A percentile compares a stretch with the other conserved stretches of the same genome.
Evolutionary conservation across 306 rosid species (phyloP).

Genomic region (Fagus sylvatica): DNA sequence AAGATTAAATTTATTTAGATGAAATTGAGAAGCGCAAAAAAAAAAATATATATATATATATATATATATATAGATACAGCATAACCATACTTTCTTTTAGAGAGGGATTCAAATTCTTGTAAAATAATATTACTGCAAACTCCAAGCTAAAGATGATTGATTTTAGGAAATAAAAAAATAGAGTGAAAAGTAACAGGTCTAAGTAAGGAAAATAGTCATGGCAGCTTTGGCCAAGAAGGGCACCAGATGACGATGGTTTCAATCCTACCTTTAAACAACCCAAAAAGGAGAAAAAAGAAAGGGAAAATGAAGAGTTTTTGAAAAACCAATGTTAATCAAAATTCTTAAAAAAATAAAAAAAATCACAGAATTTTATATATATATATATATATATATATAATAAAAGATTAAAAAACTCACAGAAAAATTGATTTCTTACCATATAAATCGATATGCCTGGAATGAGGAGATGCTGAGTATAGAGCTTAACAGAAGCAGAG

Average conservation of each 20-base stretch:
- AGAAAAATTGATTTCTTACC: slow-evolving; percentile 27
- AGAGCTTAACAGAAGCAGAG: slow-evolving; percentile 7
- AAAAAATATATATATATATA: too few species aligned
- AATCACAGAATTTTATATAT: not conserved
- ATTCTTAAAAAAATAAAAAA: not conserved
- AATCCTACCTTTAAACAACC: not conserved
- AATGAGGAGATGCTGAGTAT: not conserved
- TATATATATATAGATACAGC: too few species aligned
- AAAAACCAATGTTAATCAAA: not conserved
- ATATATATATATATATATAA: too few species aligned
- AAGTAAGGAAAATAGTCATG: not conserved
- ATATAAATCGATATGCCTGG: slow-evolving; percentile 1
- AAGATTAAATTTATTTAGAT: not conserved
- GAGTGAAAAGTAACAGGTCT: not conserved
- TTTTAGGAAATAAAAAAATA: not conserved
- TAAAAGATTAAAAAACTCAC: not conserved
- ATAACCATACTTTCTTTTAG: not conserved
- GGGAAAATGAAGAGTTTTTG: not conserved
- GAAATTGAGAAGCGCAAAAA: not conserved
- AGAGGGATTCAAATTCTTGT: not conserved
- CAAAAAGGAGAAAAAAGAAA: not conserved
- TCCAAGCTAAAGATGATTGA: too few species aligned
- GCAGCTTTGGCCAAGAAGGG: not conserved
- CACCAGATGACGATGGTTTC: not conserved
- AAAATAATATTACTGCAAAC: not conserved